Evolutionary conservation across 2,329 filamentous ascomycete genomes (phyloP).

Genomic region (Sarocladium brachiariae): DNA sequence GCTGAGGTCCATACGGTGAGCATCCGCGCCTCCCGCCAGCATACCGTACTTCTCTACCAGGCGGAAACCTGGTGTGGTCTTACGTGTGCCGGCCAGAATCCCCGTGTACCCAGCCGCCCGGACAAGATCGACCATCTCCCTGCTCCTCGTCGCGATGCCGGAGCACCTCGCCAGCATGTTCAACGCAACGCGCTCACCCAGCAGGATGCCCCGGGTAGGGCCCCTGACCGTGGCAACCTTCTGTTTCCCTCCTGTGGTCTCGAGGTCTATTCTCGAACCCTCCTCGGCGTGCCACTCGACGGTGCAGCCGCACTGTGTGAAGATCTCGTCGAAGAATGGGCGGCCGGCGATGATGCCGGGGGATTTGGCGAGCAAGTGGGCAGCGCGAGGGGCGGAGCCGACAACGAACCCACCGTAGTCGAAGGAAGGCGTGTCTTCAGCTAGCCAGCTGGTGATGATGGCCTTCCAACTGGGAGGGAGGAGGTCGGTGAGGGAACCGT

Average conservation of each 20-base stretch:
- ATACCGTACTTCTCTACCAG: constrained; percentile 98
- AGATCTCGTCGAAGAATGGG: constrained; percentile 94
- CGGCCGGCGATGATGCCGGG: constrained; percentile 79
- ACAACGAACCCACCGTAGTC: constrained; percentile 98
- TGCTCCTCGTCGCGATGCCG: constrained; percentile 71
- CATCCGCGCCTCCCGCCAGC: constrained; percentile 86
- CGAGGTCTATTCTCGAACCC: constrained; percentile 60
- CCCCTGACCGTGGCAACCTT: constrained; percentile 76
- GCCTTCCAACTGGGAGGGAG: constrained; percentile 81
- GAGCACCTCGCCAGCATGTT: constrained; percentile 89
- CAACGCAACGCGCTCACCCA: constrained; percentile 89
- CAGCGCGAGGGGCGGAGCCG: constrained; percentile 58
- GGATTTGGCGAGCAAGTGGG: constrained; percentile 64
- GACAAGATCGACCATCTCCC: constrained; percentile 47
- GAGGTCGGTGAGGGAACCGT: constrained; percentile 55
- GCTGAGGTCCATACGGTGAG: constrained; percentile 83
- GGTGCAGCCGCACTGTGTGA: constrained; percentile 81
- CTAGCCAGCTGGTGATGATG: constrained; percentile 75
- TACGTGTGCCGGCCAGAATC: constrained; percentile 86
- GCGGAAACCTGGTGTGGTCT: constrained; percentile 93
- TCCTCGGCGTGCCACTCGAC: constrained; percentile 83
- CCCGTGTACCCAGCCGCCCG: constrained; percentile 68
- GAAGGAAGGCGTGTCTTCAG: constrained; percentile 92
- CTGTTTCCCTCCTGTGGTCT: constrained; percentile 43
- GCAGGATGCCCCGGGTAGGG: constrained; percentile 69